phyloP scores from a whole-genome alignment of 495 filamentous ascomycete species.

The Penicillium roqueforti region DNA sequence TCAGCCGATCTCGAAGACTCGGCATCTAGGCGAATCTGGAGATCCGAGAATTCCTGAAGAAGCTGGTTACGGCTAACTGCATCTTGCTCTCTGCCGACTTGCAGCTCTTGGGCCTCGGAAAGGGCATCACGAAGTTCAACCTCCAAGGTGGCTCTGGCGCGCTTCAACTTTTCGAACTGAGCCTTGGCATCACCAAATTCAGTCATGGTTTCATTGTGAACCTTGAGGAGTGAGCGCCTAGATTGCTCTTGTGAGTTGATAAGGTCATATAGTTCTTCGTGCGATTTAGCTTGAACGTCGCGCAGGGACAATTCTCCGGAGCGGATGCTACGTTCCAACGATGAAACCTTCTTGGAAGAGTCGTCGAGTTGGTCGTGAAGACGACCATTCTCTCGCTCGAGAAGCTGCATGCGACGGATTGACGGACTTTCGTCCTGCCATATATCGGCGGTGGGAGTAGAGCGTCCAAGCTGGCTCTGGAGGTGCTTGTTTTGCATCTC shows the following conservation, averaged over 20 bases:
- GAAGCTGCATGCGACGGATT: slow-evolving; percentile 75
- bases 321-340: slow-evolving; percentile 79
- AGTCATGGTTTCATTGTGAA: slow-evolving; percentile 78
- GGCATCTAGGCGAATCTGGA: slow-evolving; percentile 88
- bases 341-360: slow-evolving; percentile 87
- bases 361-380: slow-evolving; percentile 95
- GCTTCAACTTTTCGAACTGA: slow-evolving; percentile 80
- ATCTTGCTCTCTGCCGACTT: slow-evolving; percentile 75
- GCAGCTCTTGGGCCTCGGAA: slow-evolving; percentile 79
- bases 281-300: slow-evolving; percentile 88
- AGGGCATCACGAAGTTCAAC: slow-evolving; percentile 84
- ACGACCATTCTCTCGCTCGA: slow-evolving; percentile 88
- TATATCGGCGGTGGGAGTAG: slow-evolving; percentile 52
- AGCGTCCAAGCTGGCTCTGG: slow-evolving; percentile 76
- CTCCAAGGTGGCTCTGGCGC: slow-evolving; percentile 70
- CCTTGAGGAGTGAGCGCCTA: slow-evolving; percentile 71
- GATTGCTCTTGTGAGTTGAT: slow-evolving; percentile 93
- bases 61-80: slow-evolving; percentile 77
- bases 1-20: slow-evolving; percentile 84
- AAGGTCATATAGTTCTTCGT: slow-evolving; percentile 91
- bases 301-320: slow-evolving; percentile 86
- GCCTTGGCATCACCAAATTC: slow-evolving; percentile 83
- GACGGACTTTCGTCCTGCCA: slow-evolving; percentile 83
- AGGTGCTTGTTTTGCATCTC: slow-evolving; percentile 97
- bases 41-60: slow-evolving; percentile 85